Evolutionary conservation across 2,329 filamentous ascomycete species (phyloP).

Genomic region (Epichloe coenophiala): DNA sequence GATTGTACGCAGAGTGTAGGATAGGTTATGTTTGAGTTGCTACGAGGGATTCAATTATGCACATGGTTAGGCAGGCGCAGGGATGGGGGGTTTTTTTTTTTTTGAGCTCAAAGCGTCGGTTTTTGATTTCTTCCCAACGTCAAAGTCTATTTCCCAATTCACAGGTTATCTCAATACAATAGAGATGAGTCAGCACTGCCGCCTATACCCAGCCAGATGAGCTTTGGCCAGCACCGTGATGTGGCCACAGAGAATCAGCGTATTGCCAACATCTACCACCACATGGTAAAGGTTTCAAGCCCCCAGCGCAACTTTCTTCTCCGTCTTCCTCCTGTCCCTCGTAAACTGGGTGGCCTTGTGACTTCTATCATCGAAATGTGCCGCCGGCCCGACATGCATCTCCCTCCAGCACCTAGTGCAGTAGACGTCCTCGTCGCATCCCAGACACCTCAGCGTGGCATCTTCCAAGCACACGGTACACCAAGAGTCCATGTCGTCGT

Average conservation of each 20-base stretch:
- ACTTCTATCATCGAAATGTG: slow-evolving; percentile 54
- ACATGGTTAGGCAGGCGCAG: not conserved
- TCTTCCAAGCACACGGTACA: slow-evolving; percentile 75
- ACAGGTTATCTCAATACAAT: too few relatives aligned
- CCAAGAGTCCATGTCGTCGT: slow-evolving; percentile 64
- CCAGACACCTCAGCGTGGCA: slow-evolving; percentile 56
- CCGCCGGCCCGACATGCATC: slow-evolving; percentile 58
- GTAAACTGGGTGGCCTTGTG: slow-evolving; percentile 54
- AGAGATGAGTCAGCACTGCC: too few relatives aligned
- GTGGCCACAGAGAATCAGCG: too few relatives aligned
- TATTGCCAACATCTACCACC: too few relatives aligned
- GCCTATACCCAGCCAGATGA: too few relatives aligned
- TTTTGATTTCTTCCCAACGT: not conserved
- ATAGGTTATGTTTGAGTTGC: not conserved
- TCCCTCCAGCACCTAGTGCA: slow-evolving; percentile 70
- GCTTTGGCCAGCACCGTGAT: too few relatives aligned
- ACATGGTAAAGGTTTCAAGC: slow-evolving; percentile 9
- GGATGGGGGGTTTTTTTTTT: not conserved
- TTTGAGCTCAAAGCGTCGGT: not conserved
- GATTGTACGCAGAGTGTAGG: not conserved
- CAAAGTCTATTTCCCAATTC: too few relatives aligned
- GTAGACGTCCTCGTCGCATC: slow-evolving; percentile 60
- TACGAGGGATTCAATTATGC: not conserved
- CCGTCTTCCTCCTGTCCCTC: slow-evolving; percentile 20
- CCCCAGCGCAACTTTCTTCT: slow-evolving; percentile 23